A percentile compares a stretch with the other conserved stretches of the same genome.
Evolutionary conservation across 2,329 filamentous ascomycete species (phyloP).

Genomic region (Neocatenulostroma microsporum): DNA sequence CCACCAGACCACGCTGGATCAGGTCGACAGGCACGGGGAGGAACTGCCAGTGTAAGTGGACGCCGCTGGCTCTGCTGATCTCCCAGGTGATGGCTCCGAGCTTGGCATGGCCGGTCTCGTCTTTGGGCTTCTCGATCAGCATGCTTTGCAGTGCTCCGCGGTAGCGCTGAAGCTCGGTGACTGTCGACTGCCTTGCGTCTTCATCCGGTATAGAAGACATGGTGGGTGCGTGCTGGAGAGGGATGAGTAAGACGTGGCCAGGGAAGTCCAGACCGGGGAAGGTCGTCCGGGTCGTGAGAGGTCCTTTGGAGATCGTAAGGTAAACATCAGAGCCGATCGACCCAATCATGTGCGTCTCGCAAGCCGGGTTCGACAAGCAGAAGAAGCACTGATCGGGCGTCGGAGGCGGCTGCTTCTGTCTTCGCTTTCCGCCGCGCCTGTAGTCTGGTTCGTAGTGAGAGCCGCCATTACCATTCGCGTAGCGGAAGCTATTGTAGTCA

Average conservation of each 20-base stretch:
- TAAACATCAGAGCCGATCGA: conserved; percentile 84
- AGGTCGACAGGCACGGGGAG: conserved; percentile 65
- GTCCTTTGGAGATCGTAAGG: conserved; percentile 85
- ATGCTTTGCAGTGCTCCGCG: conserved; percentile 69
- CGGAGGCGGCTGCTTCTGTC: conserved; percentile 30
- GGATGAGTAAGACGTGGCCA: conserved; percentile 84
- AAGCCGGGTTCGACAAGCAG: conserved; percentile 78
- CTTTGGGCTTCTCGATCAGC: conserved; percentile 43
- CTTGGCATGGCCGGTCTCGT: conserved; percentile 42
- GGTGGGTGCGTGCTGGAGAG: conserved; percentile 72
- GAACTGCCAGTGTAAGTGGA: conserved; percentile 93
- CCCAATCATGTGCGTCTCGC: conserved; percentile 80
- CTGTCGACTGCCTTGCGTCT: conserved; percentile 48
- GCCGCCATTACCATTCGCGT: conserved; percentile 41
- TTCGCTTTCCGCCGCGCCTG: conserved; percentile 31
- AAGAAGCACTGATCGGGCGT: conserved; percentile 80
- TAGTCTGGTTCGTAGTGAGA: conserved; percentile 27
- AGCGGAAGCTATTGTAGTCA: conserved; percentile 38
- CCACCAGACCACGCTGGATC: conserved; percentile 65
- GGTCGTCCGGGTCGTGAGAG: conserved; percentile 63
- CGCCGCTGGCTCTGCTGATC: conserved; percentile 70
- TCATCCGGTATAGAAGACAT: conserved; percentile 58
- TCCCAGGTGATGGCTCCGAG: conserved; percentile 88
- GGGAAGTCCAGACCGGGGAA: conserved; percentile 70
- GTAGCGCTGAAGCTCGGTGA: conserved; percentile 76